These are phyloP conservation scores for Pseudonitzschia multiseries DNA, from an alignment of 108 stramenopile species.

Conservation along the genomic window DNA sequence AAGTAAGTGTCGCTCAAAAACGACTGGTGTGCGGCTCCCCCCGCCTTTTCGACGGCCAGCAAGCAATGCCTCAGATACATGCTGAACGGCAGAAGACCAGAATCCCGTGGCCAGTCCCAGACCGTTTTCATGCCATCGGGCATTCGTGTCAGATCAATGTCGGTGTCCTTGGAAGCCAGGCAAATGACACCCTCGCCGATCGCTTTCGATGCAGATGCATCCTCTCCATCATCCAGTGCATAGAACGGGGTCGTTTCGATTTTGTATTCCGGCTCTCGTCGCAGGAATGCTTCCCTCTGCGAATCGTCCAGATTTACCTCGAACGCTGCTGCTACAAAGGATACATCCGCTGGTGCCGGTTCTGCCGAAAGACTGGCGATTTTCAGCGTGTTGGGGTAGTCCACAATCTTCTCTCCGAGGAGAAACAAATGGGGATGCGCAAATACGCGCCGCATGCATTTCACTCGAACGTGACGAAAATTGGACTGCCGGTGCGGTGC, in stretches of 20 bases:
- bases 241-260: constrained; percentile 32
- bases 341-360: constrained; percentile 13
- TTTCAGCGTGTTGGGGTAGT: constrained; percentile 18
- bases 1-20: constrained; percentile 56
- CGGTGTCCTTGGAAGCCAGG: constrained; percentile 24
- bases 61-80: constrained; percentile 57
- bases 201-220: constrained; percentile 3
- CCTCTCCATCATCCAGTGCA: constrained; percentile 18
- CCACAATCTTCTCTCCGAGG: constrained; percentile 30
- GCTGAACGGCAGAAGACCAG: constrained; percentile 40
- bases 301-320: constrained; percentile 31
- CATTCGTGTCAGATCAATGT: constrained; percentile 3
- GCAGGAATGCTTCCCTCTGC: constrained; percentile 35
- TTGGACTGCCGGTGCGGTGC: not conserved
- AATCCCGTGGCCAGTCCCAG: constrained; percentile 44
- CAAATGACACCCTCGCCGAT: constrained; percentile 39
- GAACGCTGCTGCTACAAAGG: constrained; percentile 47
- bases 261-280: constrained; percentile 44
- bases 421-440: constrained; percentile 47
- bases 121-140: constrained; percentile 24
- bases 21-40: constrained; percentile 25
- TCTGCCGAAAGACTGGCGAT: constrained; percentile 46
- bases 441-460: constrained; percentile 41
- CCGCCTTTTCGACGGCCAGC: constrained; percentile 40
- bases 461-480: constrained; percentile 48